Evolutionary conservation across 148 eudicot genomes (phyloP).

Genomic region (Cornus florida): DNA sequence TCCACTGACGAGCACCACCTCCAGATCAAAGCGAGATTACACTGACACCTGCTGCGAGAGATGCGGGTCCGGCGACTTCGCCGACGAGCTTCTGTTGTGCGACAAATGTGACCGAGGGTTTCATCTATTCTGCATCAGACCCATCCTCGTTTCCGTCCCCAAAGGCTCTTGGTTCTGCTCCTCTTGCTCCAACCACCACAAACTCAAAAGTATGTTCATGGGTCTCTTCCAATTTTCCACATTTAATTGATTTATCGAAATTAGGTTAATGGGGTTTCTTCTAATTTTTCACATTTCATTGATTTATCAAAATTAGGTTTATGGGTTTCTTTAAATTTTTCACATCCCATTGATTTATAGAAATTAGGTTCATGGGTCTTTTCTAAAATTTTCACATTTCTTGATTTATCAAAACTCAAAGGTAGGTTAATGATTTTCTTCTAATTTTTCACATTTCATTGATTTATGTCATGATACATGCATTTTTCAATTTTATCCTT

Average conservation of each 20-base stretch:
- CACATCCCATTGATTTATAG: no score
- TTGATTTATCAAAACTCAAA: no score
- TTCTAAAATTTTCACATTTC: no score
- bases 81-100: constrained; percentile 56
- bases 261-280: neutral
- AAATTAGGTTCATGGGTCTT: no score
- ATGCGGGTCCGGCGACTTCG: constrained; percentile 64
- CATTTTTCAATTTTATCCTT: no score
- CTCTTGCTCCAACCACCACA: constrained; percentile 36
- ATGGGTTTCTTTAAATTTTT: no score
- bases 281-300: no score
- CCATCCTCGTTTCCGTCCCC: constrained; percentile 75
- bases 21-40: constrained; percentile 21
- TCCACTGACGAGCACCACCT: neutral
- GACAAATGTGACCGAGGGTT: constrained; percentile 80
- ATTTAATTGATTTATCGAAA: neutral
- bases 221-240: neutral
- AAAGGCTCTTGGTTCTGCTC: constrained; percentile 76
- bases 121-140: constrained; percentile 78
- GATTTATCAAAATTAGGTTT: no score
- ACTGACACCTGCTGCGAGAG: constrained; percentile 51
- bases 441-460: no score
- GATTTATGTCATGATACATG: no score
- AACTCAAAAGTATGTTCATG: neutral
- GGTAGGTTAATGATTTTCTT: no score